Percentiles rank a stretch among this genome's conserved stretches.
phyloP scores from a whole-genome alignment of 768 basidiomycete genomes.

The Coprinellus micaceus region DNA sequence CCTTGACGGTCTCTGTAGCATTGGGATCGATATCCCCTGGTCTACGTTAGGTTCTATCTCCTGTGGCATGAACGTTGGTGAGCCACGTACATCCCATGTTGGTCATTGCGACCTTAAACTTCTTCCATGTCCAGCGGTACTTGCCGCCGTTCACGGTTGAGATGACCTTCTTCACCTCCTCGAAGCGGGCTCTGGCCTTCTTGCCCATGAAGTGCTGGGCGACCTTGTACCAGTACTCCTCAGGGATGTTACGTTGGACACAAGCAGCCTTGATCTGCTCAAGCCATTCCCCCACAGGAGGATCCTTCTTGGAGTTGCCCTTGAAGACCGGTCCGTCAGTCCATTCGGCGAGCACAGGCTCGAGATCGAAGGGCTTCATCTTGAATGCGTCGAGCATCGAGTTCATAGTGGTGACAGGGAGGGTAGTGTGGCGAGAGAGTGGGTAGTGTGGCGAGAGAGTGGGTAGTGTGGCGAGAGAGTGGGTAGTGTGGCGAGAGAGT shows the following conservation, averaged over 20 bases:
- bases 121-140: slow-evolving; percentile 83
- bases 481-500: not conserved
- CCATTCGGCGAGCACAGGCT: slow-evolving; percentile 65
- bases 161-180: slow-evolving; percentile 72
- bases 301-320: slow-evolving; percentile 68
- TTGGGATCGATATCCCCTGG: slow-evolving; percentile 66
- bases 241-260: slow-evolving; percentile 62
- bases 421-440: not conserved
- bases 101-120: slow-evolving; percentile 71
- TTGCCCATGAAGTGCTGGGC: slow-evolving; percentile 73
- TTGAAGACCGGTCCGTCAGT: slow-evolving; percentile 60
- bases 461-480: not conserved
- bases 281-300: slow-evolving; percentile 70
- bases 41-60: not conserved
- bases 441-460: not conserved
- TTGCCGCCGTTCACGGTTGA: slow-evolving; percentile 70
- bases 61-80: not conserved
- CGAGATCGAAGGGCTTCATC: slow-evolving; percentile 72
- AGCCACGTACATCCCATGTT: slow-evolving; percentile 74
- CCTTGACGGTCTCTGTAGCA: slow-evolving; percentile 58
- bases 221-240: slow-evolving; percentile 81
- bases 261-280: slow-evolving; percentile 71
- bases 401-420: not conserved
- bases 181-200: slow-evolving; percentile 60
- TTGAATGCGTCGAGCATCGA: slow-evolving; percentile 73